Conservation (phyloP, 805 yeast species). For the Kuraishia borneana region DNA sequence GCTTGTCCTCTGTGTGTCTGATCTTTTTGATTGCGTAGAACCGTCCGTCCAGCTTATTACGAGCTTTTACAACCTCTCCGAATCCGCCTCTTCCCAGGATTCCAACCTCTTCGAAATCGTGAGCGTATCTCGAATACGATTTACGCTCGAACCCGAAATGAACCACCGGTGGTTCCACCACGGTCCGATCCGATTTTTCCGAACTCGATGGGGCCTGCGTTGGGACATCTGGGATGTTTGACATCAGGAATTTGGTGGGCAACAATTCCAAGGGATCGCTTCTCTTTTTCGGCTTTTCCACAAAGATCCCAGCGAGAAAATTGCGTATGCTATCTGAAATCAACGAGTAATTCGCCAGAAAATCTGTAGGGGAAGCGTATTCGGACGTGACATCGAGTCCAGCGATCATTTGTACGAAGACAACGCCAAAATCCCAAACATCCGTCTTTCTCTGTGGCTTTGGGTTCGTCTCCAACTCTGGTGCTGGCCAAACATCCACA, state of each 20-base stretch:
- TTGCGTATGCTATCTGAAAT: slow-evolving; percentile 50
- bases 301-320: slow-evolving; percentile 57
- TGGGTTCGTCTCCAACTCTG: slow-evolving; percentile 38
- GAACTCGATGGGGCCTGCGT: neutral
- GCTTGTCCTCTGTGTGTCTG: slow-evolving; percentile 67
- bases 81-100: slow-evolving; percentile 90
- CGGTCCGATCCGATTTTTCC: neutral
- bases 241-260: slow-evolving; percentile 73
- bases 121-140: slow-evolving; percentile 62
- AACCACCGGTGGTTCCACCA: neutral
- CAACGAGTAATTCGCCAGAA: slow-evolving; percentile 26
- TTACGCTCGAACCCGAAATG: slow-evolving; percentile 6
- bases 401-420: slow-evolving; percentile 53
- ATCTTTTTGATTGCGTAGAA: slow-evolving; percentile 92
- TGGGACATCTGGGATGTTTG: slow-evolving; percentile 33
- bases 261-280: slow-evolving; percentile 77
- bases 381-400: slow-evolving; percentile 47
- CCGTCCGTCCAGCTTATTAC: slow-evolving; percentile 88
- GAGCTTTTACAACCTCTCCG: slow-evolving; percentile 96
- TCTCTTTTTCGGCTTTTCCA: slow-evolving; percentile 53
- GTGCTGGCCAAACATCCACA: slow-evolving; percentile 68
- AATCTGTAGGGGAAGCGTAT: slow-evolving; percentile 53
- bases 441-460: slow-evolving; percentile 74
- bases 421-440: slow-evolving; percentile 85
- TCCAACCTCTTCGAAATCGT: slow-evolving; percentile 93